A percentile compares a stretch with the other conserved stretches of the same genome.
These are phyloP conservation scores for Dactylellina haptotyla DNA, from an alignment of 2,329 filamentous ascomycete genomes.

Conservation along the genomic window DNA sequence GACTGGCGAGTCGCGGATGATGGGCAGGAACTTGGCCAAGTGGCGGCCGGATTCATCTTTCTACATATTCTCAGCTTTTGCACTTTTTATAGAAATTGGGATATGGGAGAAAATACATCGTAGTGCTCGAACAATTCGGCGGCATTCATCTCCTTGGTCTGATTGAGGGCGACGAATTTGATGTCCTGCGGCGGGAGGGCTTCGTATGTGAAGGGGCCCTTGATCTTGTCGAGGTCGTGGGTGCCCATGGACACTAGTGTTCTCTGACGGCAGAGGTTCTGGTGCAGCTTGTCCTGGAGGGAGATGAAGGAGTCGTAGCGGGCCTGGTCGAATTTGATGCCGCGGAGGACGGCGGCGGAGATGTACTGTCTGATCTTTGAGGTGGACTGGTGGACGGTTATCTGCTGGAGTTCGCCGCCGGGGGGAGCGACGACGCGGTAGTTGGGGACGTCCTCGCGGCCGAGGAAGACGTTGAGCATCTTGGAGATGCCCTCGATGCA, in stretches of 20 bases:
- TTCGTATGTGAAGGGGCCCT: conserved; percentile 97
- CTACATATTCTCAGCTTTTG: conserved; percentile 61
- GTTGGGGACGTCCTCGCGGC: conserved; percentile 77
- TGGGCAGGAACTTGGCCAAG: conserved; percentile 87
- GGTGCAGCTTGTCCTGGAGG: conserved; percentile 96
- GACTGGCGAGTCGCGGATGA: conserved; percentile 90
- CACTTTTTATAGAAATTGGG: conserved; percentile 4
- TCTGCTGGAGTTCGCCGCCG: conserved; percentile 78
- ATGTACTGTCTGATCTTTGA: conserved; percentile 84
- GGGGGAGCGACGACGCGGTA: conserved; percentile 79
- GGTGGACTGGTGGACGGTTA: conserved; percentile 80
- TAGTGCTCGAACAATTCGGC: conserved; percentile 94
- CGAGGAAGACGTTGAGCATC: conserved; percentile 94
- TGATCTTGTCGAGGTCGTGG: conserved; percentile 90
- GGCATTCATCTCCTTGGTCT: conserved; percentile 85
- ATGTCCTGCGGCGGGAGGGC: conserved; percentile 91
- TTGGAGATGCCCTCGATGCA: conserved; percentile 97
- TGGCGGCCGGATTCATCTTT: conserved; percentile 77
- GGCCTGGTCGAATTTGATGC: conserved; percentile 89
- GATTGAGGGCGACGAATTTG: conserved; percentile 88
- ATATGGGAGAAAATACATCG: conserved; percentile 65
- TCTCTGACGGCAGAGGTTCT: conserved; percentile 90
- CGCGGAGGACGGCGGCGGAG: conserved; percentile 86
- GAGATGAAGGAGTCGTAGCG: conserved; percentile 97
- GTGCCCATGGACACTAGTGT: conserved; percentile 97